These are phyloP conservation scores for Oryza glumipatula DNA, from an alignment of 176 grass and related monocot genomes.

Conservation along the genomic window DNA sequence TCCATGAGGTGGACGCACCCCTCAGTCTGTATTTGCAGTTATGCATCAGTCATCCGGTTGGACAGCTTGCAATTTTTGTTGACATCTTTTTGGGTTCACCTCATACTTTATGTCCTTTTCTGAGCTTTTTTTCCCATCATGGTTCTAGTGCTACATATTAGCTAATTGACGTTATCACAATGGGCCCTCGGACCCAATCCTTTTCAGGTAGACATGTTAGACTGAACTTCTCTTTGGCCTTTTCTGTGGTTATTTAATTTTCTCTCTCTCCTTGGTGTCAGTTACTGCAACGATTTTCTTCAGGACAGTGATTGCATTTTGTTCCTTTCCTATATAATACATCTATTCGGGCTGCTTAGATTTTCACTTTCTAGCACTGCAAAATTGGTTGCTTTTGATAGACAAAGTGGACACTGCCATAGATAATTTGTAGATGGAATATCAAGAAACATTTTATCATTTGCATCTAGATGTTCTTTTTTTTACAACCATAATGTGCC, in stretches of 20 bases:
- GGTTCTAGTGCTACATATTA: slow-evolving; percentile 16
- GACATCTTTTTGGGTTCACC: slow-evolving; percentile 30
- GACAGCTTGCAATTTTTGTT: slow-evolving; percentile 2
- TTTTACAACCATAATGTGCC: slow-evolving; percentile 13
- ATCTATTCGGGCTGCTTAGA: slow-evolving; percentile 4
- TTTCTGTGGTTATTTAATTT: slow-evolving; percentile 42
- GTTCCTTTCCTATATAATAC: slow-evolving; percentile 34
- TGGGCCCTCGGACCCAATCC: slow-evolving; percentile 24
- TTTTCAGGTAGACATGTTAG: slow-evolving; percentile 53
- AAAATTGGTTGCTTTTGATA: slow-evolving; percentile 49
- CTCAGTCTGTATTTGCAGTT: not conserved
- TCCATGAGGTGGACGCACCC: not conserved
- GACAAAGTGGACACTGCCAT: slow-evolving; percentile 27
- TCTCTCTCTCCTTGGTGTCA: slow-evolving; percentile 1
- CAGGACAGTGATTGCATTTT: slow-evolving; percentile 21
- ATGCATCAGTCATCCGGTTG: not conserved
- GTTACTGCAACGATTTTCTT: slow-evolving; percentile 32
- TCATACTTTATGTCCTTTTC: slow-evolving; percentile 49
- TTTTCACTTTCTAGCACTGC: slow-evolving; percentile 23
- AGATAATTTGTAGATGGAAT: slow-evolving; percentile 9
- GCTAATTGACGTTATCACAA: slow-evolving; percentile 30
- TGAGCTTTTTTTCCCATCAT: slow-evolving; percentile 24
- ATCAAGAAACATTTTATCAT: slow-evolving; percentile 18
- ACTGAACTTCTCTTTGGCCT: slow-evolving; percentile 47
- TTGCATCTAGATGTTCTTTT: slow-evolving; percentile 25